Percentiles rank a stretch among this genome's conserved stretches.
Evolutionary conservation across 2,329 filamentous ascomycete species (phyloP).

Genomic region (Penicillium palitans): DNA sequence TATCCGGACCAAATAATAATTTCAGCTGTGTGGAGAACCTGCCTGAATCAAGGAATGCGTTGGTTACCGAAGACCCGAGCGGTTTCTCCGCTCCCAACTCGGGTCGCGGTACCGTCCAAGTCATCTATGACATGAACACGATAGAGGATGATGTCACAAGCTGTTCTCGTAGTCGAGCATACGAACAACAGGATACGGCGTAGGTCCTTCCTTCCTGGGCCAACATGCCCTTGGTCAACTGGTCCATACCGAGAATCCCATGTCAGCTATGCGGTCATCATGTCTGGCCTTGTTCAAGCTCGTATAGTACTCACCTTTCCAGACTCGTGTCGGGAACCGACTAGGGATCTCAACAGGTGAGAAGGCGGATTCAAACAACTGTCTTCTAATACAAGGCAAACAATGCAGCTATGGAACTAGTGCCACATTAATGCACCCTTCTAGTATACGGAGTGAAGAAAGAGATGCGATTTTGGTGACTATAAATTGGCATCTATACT

Average conservation of each 20-base stretch:
- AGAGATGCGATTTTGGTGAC: background rate
- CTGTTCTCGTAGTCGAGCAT: background rate
- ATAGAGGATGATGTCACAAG: constrained; percentile 1
- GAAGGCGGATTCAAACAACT: background rate
- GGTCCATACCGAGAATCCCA: constrained; percentile 6
- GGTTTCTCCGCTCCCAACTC: constrained; percentile 10
- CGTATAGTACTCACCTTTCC: constrained; percentile 9
- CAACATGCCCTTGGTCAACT: background rate
- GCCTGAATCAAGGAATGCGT: constrained; percentile 4
- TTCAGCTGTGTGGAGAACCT: constrained; percentile 8
- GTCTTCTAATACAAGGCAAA: background rate
- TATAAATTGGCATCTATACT: constrained; percentile 1
- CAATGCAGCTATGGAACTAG: background rate
- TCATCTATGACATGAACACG: constrained; percentile 4
- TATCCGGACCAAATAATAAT: constrained; percentile 9
- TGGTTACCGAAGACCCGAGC: background rate
- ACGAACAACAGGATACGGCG: too few species aligned
- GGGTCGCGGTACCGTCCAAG: background rate
- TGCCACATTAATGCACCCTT: background rate
- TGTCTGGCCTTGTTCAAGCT: background rate
- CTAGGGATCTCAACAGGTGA: background rate
- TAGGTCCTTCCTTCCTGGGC: too few species aligned
- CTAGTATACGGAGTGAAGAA: background rate
- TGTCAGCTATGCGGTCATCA: constrained; percentile 6
- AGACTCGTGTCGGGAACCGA: background rate